Evolutionary conservation across 1,284 basidiomycete species (phyloP).

Genomic region (Rhodotorula sp.): DNA sequence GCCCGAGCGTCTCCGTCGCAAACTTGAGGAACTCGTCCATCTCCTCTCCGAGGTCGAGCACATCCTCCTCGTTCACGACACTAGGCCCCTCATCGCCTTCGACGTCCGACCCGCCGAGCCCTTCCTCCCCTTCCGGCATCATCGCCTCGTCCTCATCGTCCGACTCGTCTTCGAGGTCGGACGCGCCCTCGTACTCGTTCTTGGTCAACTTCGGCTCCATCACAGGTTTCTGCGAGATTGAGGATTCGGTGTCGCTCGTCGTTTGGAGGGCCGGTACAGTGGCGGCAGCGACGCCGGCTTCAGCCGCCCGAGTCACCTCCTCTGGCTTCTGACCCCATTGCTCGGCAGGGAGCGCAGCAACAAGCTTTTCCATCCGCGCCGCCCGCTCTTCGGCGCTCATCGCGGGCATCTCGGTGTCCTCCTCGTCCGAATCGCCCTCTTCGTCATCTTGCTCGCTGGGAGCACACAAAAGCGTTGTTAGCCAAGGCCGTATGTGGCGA

Average conservation of each 20-base stretch:
- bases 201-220: slow-evolving; percentile 27
- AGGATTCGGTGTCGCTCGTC: not conserved
- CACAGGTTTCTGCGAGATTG: no score
- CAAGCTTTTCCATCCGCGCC: slow-evolving; percentile 48
- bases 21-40: slow-evolving; percentile 90
- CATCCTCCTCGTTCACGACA: slow-evolving; percentile 48
- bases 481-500: slow-evolving; percentile 38
- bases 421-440: slow-evolving; percentile 42
- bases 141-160: slow-evolving; percentile 28
- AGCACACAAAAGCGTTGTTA: not conserved
- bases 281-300: not conserved
- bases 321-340: slow-evolving; percentile 51
- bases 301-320: not conserved
- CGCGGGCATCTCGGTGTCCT: slow-evolving; percentile 45
- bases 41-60: slow-evolving; percentile 83
- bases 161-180: slow-evolving; percentile 28
- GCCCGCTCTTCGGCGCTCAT: slow-evolving; percentile 47
- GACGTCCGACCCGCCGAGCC: slow-evolving; percentile 28
- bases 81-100: slow-evolving; percentile 59
- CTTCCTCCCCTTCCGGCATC: slow-evolving; percentile 30
- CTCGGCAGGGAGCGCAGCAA: slow-evolving; percentile 48
- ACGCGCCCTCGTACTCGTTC: slow-evolving; percentile 42
- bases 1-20: slow-evolving; percentile 80
- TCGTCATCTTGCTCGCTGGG: slow-evolving; percentile 23
- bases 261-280: not conserved